Percentiles rank a stretch among this genome's conserved stretches.
phyloP scores from a whole-genome alignment of 768 basidiomycete species.

The Amanita exitialis region DNA sequence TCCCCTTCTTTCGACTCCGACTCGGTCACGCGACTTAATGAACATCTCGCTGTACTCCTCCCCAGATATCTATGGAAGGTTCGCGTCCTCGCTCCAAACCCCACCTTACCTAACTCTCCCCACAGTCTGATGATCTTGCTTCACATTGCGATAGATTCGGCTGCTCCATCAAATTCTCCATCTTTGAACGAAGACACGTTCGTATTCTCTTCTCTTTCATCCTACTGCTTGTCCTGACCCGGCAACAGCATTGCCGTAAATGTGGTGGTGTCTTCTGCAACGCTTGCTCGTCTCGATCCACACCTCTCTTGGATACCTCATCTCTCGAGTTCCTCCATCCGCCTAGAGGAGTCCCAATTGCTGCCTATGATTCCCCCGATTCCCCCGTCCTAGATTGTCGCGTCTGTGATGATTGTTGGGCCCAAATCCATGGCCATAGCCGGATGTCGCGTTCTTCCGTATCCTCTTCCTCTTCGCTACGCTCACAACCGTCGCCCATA shows the following conservation, averaged over 20 bases:
- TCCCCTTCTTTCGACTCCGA: slow-evolving; percentile 10
- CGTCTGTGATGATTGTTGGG: slow-evolving; percentile 72
- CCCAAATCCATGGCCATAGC: slow-evolving; percentile 56
- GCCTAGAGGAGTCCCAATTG: slow-evolving; percentile 55
- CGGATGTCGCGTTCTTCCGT: slow-evolving; percentile 33
- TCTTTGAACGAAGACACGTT: slow-evolving; percentile 71
- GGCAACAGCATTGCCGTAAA: slow-evolving; percentile 66
- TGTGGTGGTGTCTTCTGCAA: slow-evolving; percentile 73
- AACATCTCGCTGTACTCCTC: slow-evolving; percentile 72
- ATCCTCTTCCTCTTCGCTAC: slow-evolving; percentile 6
- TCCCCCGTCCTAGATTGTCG: slow-evolving; percentile 50
- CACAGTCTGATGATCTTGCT: slow-evolving; percentile 54
- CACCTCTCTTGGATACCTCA: slow-evolving; percentile 64
- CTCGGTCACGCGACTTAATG: slow-evolving; percentile 33
- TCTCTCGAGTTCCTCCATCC: slow-evolving; percentile 62
- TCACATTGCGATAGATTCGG: slow-evolving; percentile 63
- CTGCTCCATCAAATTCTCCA: slow-evolving; percentile 53
- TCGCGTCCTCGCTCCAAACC: slow-evolving; percentile 7
- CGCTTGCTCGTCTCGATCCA: slow-evolving; percentile 48
- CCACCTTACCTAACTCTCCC: slow-evolving; percentile 9
- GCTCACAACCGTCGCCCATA: slow-evolving; percentile 21
- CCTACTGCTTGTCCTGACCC: slow-evolving; percentile 12
- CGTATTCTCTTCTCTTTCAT: slow-evolving; percentile 18
- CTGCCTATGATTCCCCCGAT: slow-evolving; percentile 43
- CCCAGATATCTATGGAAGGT: slow-evolving; percentile 71